phyloP scores from a whole-genome alignment of 169 alveolate species.

The Fabrea salina region DNA sequence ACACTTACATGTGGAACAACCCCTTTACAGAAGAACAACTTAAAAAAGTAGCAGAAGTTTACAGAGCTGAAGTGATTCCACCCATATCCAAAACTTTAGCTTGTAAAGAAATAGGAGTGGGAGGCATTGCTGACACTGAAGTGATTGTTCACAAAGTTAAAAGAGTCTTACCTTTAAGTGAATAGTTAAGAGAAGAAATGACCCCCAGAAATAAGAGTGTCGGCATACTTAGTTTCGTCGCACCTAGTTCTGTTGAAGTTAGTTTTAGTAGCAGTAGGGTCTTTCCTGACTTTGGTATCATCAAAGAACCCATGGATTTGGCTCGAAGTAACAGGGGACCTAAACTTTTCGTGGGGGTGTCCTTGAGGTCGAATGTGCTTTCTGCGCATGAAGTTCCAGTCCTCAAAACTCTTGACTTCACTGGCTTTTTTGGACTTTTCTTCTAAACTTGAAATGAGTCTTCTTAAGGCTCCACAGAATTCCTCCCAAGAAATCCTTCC shows the following conservation, averaged over 20 bases:
- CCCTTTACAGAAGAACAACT: conserved; percentile 85
- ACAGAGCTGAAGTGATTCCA: conserved; percentile 60
- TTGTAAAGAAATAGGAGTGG: conserved; percentile 83
- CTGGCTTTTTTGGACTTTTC: conserved; percentile 51
- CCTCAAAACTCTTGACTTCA: conserved; percentile 35
- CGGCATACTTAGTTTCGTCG: conserved; percentile 60
- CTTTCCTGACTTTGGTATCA: conserved; percentile 33
- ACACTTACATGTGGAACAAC: conserved; percentile 90
- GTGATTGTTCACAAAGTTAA: neutral
- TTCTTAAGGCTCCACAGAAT: conserved; percentile 39
- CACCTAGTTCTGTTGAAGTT: conserved; percentile 41
- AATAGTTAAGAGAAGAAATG: conserved; percentile 38
- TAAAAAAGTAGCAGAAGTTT: conserved; percentile 46
- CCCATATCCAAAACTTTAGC: conserved; percentile 74
- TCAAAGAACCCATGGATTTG: conserved; percentile 52
- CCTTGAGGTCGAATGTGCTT: conserved; percentile 51
- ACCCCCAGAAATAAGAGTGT: conserved; percentile 52
- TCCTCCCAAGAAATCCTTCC: conserved; percentile 66
- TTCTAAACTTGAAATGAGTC: conserved; percentile 6
- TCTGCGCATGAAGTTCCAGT: conserved; percentile 41
- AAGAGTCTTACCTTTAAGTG: neutral
- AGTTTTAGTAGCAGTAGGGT: conserved; percentile 28
- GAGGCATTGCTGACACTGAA: conserved; percentile 37
- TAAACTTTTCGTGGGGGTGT: conserved; percentile 49
- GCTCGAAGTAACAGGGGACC: conserved; percentile 51